These are phyloP conservation scores for Pythium periplocum DNA, from an alignment of 352 stramenopile species.

Conservation along the genomic window DNA sequence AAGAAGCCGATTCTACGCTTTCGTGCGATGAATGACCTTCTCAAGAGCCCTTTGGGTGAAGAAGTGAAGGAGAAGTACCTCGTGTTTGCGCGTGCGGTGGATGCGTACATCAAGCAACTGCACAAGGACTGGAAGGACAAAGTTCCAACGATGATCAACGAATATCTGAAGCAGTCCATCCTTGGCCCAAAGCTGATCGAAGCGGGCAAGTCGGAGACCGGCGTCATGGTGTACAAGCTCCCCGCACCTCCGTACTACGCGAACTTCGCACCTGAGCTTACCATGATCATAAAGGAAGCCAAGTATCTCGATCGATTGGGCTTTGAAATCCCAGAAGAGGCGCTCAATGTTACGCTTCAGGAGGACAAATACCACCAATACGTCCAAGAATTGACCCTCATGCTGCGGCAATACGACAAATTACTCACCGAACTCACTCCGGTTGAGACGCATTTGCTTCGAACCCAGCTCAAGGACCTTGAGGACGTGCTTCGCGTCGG, in stretches of 20 bases:
- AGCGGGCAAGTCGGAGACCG: constrained; percentile 68
- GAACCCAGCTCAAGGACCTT: constrained; percentile 86
- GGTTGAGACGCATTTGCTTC: constrained; percentile 88
- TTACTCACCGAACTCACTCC: constrained; percentile 79
- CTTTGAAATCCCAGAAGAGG: constrained; percentile 93
- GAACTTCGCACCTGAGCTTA: constrained; percentile 91
- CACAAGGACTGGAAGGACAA: constrained; percentile 92
- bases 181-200: constrained; percentile 79
- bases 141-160: constrained; percentile 82
- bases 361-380: constrained; percentile 96
- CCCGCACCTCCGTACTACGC: constrained; percentile 89
- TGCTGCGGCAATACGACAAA: constrained; percentile 89
- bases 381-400: constrained; percentile 88
- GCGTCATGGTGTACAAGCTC: constrained; percentile 76
- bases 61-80: constrained; percentile 94
- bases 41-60: constrained; percentile 88
- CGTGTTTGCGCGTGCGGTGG: constrained; percentile 88
- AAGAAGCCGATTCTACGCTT: constrained; percentile 95
- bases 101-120: constrained; percentile 90
- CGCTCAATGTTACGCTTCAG: constrained; percentile 94
- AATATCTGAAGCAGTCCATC: constrained; percentile 93
- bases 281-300: constrained; percentile 94
- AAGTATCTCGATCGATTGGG: constrained; percentile 95
- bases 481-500: constrained; percentile 83
- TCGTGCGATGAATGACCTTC: constrained; percentile 89